Percentiles rank a stretch among this genome's conserved stretches.
Evolutionary conservation across 164 flowering plant species (phyloP).

Genomic region (Macadamia integrifolia): DNA sequence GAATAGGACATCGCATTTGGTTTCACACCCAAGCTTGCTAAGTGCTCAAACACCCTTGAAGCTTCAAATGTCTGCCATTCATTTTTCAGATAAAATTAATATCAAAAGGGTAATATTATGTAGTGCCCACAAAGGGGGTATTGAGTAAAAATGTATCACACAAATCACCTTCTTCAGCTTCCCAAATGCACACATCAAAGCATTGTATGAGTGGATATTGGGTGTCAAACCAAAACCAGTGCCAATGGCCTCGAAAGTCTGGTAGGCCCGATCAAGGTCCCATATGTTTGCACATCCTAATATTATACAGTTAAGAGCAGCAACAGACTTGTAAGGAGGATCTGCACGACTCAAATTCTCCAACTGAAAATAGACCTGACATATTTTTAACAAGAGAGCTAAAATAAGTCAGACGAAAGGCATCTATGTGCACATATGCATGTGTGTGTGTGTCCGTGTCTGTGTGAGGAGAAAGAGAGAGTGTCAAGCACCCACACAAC

Average conservation of each 20-base stretch:
- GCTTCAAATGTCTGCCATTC: conserved; percentile 82
- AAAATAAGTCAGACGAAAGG: background rate
- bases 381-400: conserved; percentile 5
- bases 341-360: conserved; percentile 81
- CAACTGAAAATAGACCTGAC: conserved; percentile 88
- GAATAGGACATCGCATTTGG: conserved; percentile 79
- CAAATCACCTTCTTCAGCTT: conserved; percentile 71
- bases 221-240: conserved; percentile 67
- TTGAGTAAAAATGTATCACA: background rate
- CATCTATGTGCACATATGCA: background rate
- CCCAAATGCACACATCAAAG: conserved; percentile 83
- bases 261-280: conserved; percentile 95
- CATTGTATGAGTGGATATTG: conserved; percentile 85
- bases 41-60: conserved; percentile 74
- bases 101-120: background rate
- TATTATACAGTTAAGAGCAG: conserved; percentile 87
- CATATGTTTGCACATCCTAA: conserved; percentile 93
- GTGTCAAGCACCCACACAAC: too few species aligned
- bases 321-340: conserved; percentile 90
- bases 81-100: background rate
- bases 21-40: conserved; percentile 59
- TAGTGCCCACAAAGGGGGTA: too few species aligned
- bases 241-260: conserved; percentile 81
- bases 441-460: too few species aligned
- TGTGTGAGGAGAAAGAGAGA: too few species aligned